phyloP scores from a whole-genome alignment of 495 filamentous ascomycete genomes.

The Jackrogersella minutella region DNA sequence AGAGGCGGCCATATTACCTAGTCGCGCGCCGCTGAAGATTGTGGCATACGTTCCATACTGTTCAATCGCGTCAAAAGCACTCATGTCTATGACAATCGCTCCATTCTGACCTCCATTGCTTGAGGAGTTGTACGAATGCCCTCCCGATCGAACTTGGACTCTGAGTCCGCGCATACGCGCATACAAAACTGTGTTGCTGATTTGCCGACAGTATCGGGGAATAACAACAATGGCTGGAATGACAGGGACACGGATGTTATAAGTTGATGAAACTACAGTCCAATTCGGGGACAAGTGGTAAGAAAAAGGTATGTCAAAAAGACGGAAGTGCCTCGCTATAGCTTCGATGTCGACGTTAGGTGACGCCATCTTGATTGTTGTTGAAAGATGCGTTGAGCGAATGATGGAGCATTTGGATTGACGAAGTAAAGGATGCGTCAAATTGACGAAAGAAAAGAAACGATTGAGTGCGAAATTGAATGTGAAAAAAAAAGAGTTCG shows the following conservation, averaged over 20 bases:
- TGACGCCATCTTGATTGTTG: conserved; percentile 12
- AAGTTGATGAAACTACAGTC: conserved; percentile 49
- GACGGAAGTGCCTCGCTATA: too few relatives aligned
- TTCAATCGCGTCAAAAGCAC: conserved; percentile 50
- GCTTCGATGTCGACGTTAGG: not conserved
- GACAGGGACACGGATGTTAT: conserved; percentile 66
- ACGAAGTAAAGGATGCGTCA: not conserved
- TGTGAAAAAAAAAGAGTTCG: not conserved
- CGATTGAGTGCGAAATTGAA: not conserved
- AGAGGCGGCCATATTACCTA: conserved; percentile 65
- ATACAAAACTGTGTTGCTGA: conserved; percentile 60
- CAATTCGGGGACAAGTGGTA: conserved; percentile 36
- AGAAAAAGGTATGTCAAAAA: not conserved
- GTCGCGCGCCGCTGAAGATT: conserved; percentile 57
- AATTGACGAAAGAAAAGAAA: not conserved
- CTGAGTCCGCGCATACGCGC: conserved; percentile 56
- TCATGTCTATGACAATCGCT: conserved; percentile 60
- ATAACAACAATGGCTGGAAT: conserved; percentile 64
- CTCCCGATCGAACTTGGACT: conserved; percentile 71
- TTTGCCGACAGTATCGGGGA: conserved; percentile 58
- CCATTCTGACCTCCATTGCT: conserved; percentile 58
- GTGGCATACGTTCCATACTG: conserved; percentile 2
- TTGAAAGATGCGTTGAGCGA: too few relatives aligned
- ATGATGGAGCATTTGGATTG: not conserved
- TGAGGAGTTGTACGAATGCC: conserved; percentile 74